Conservation (phyloP, 345 rosid genomes). For the Rubroshorea leprosula region DNA sequence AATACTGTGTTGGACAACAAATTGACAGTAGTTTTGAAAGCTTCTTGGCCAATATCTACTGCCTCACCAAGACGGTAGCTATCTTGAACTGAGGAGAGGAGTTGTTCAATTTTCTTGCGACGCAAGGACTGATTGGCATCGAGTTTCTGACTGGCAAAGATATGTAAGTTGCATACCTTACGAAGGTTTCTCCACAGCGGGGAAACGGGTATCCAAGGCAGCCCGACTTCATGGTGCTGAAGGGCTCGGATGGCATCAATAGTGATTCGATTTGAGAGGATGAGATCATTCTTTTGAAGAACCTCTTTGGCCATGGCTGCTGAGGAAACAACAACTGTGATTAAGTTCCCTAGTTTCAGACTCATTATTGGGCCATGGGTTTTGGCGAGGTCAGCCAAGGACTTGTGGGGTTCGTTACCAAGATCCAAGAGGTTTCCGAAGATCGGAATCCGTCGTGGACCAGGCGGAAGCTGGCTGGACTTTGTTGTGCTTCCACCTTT, state of each 20-base stretch:
- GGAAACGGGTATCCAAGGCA: conserved; percentile 34
- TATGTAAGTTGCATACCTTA: conserved; percentile 24
- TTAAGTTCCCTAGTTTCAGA: conserved; percentile 30
- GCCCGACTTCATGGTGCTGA: conserved; percentile 25
- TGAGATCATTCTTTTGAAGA: conserved; percentile 35
- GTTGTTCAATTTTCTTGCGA: conserved; percentile 18
- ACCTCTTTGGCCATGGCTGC: conserved; percentile 33
- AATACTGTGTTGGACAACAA: conserved; percentile 17
- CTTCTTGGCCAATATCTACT: conserved; percentile 15
- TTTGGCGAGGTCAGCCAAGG: conserved; percentile 30
- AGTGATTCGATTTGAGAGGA: conserved; percentile 21
- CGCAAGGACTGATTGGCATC: conserved; percentile 26
- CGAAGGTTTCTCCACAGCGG: conserved; percentile 35
- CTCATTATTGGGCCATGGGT: conserved; percentile 34
- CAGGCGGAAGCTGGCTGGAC: conserved; percentile 20
- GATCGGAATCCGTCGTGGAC: conserved; percentile 32
- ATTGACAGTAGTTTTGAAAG: conserved; percentile 21
- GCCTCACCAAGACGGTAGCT: conserved; percentile 4
- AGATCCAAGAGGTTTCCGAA: conserved; percentile 38
- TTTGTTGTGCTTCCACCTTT: background rate
- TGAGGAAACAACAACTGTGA: conserved; percentile 39
- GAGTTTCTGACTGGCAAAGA: conserved; percentile 32
- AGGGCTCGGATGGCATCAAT: conserved; percentile 25
- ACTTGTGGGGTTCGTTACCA: conserved; percentile 31
- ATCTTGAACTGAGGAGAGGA: conserved; percentile 12